Conservation (phyloP, 2,329 filamentous ascomycete species). For the Diplodia sapinea region DNA sequence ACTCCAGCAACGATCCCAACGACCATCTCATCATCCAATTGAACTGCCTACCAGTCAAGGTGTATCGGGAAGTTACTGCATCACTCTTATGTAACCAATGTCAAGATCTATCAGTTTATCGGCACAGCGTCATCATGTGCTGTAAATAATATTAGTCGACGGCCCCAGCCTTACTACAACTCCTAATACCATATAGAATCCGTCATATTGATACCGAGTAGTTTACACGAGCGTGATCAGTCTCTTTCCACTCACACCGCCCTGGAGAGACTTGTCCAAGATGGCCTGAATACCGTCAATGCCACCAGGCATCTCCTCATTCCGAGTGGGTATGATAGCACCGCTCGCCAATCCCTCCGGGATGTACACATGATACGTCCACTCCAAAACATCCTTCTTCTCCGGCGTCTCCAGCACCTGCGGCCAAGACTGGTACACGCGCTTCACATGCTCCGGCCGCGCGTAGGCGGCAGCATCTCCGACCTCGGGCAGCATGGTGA, state of each 20-base stretch:
- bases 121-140: too few species aligned
- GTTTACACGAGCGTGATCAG: conserved; percentile 38
- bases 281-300: conserved; percentile 37
- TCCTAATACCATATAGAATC: too few species aligned
- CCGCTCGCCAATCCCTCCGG: conserved; percentile 37
- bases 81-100: too few species aligned
- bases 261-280: conserved; percentile 38
- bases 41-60: too few species aligned
- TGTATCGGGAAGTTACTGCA: too few species aligned
- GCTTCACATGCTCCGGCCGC: conserved; percentile 36
- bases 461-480: conserved; percentile 33
- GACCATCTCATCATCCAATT: too few species aligned
- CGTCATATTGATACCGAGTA: too few species aligned
- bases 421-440: conserved; percentile 38
- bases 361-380: conserved; percentile 37
- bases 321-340: conserved; percentile 36
- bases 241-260: conserved; percentile 43
- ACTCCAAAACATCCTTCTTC: conserved; percentile 35
- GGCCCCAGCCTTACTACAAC: too few species aligned
- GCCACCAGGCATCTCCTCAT: conserved; percentile 38
- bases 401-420: conserved; percentile 36
- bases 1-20: too few species aligned
- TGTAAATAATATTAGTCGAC: too few species aligned
- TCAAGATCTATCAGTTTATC: too few species aligned
- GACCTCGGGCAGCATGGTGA: conserved; percentile 37